Conservation (phyloP, 768 basidiomycete genomes). For the Lepiota brunneoincarnata region DNA sequence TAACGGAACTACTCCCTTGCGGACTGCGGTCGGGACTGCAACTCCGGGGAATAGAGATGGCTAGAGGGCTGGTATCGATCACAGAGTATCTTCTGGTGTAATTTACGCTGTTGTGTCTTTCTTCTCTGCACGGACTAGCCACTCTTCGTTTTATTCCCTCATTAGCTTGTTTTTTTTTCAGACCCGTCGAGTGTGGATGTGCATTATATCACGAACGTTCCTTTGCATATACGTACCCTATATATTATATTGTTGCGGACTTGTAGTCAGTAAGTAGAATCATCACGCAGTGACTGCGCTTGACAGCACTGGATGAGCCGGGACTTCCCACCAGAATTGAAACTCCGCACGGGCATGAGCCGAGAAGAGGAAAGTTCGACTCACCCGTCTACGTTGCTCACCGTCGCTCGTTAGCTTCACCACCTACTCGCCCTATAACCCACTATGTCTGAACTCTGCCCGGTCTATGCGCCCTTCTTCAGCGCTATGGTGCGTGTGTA, state of each 20-base stretch:
- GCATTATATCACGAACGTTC: not conserved
- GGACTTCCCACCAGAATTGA: not conserved
- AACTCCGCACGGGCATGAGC: conserved; percentile 11
- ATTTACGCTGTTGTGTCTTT: not conserved
- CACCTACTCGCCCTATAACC: not conserved
- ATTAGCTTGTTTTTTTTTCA: not conserved
- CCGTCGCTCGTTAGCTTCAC: conserved; percentile 9
- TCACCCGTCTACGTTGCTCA: not conserved
- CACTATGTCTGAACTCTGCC: conserved; percentile 78
- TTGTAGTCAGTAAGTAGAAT: too few species aligned
- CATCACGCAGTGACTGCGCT: not conserved
- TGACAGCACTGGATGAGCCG: not conserved
- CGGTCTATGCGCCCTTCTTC: conserved; percentile 98
- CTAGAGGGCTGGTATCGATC: too few species aligned
- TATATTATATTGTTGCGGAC: not conserved
- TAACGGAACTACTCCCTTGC: not conserved
- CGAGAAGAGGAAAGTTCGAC: not conserved
- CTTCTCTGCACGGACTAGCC: not conserved
- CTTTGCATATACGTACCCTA: not conserved
- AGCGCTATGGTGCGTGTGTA: conserved; percentile 79
- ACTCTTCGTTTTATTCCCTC: not conserved
- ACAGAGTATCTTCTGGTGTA: not conserved
- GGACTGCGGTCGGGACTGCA: too few species aligned
- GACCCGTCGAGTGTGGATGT: too few species aligned
- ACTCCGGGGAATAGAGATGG: too few species aligned